Evolutionary conservation across 768 basidiomycete genomes (phyloP).

Genomic region (Lenzites betulinus): DNA sequence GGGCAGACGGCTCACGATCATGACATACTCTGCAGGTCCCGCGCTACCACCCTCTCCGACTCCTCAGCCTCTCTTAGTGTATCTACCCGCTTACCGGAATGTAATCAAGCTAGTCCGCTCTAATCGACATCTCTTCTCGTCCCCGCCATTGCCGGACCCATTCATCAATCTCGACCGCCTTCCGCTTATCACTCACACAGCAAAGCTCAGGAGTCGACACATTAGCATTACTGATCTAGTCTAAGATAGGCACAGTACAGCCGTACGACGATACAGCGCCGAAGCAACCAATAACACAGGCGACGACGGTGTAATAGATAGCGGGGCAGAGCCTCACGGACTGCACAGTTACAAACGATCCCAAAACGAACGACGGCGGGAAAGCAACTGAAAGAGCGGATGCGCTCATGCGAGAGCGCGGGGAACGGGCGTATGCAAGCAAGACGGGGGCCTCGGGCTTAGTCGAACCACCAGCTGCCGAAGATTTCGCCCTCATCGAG

Average conservation of each 20-base stretch:
- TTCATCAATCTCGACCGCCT: background rate
- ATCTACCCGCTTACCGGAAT: conserved; percentile 5
- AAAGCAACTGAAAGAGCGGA: background rate
- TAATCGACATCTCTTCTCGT: background rate
- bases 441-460: background rate
- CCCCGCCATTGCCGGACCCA: background rate
- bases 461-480: conserved; percentile 58
- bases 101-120: conserved; percentile 2
- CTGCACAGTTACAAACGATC: conserved; percentile 1
- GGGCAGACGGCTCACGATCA: conserved; percentile 32
- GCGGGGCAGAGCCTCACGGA: background rate
- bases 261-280: conserved; percentile 15
- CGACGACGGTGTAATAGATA: conserved; percentile 1
- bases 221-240: conserved; percentile 9
- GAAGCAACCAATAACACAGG: background rate
- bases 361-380: background rate
- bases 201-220: background rate
- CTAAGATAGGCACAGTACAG: conserved; percentile 10
- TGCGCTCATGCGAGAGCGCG: background rate
- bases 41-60: background rate
- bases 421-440: background rate
- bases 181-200: background rate
- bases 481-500: conserved; percentile 52
- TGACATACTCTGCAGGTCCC: background rate
- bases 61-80: background rate